phyloP scores from a whole-genome alignment of 805 yeast genomes.

The Barnettozyma californica region DNA sequence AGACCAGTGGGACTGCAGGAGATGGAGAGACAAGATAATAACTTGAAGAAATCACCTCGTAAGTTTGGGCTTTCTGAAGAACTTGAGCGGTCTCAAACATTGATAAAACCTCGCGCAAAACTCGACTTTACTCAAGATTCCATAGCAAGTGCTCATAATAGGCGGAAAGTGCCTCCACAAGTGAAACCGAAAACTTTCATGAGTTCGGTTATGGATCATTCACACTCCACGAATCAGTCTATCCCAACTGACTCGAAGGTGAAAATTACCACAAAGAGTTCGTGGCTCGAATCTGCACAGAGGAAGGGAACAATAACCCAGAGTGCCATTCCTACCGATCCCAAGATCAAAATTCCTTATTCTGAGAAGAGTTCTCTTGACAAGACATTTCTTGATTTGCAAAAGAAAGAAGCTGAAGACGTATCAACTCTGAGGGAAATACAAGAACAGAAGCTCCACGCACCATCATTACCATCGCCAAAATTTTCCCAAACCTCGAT shows the following conservation, averaged over 20 bases:
- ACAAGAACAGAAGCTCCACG: conserved; percentile 10
- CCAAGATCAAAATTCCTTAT: conserved; percentile 26
- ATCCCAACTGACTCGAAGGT: conserved; percentile 6
- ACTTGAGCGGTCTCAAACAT: background rate
- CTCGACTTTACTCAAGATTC: conserved; percentile 6
- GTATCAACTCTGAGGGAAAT: conserved; percentile 13
- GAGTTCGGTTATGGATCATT: conserved; percentile 9
- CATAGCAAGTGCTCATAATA: background rate
- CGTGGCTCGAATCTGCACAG: conserved; percentile 23
- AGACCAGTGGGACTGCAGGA: background rate
- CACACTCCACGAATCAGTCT: conserved; percentile 12
- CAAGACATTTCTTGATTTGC: conserved; percentile 20
- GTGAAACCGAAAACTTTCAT: conserved; percentile 7
- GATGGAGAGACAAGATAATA: background rate
- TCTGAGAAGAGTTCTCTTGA: conserved; percentile 25
- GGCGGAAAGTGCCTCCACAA: conserved; percentile 13
- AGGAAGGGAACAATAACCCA: conserved; percentile 6
- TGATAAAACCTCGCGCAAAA: conserved; percentile 20
- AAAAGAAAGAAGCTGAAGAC: conserved; percentile 7
- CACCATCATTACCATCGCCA: background rate
- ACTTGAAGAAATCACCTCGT: conserved; percentile 13
- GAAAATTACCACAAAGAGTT: background rate
- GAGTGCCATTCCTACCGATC: conserved; percentile 1
- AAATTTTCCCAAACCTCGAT: background rate
- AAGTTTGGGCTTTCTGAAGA: conserved; percentile 1